Conservation (phyloP, 1,284 basidiomycete species). For the Leccinum ponderosum region DNA sequence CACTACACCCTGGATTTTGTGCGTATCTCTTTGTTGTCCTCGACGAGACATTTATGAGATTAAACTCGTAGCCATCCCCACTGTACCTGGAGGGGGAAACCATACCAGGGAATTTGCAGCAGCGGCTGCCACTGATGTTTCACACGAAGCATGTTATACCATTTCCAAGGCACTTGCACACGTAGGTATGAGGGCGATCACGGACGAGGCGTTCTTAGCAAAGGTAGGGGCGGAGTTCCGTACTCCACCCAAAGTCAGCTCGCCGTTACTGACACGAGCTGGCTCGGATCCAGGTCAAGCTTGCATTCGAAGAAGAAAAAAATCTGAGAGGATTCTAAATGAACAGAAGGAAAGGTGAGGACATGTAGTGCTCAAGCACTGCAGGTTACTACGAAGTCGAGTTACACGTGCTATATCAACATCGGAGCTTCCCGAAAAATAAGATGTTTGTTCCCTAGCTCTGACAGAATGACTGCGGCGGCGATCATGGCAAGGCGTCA, state of each 20-base stretch:
- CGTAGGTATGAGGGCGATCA: slow-evolving; percentile 54
- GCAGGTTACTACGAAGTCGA: not conserved
- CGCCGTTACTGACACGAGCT: not conserved
- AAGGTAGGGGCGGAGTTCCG: not conserved
- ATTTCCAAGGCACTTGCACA: slow-evolving; percentile 60
- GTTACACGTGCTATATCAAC: not conserved
- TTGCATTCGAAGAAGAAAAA: slow-evolving; percentile 28
- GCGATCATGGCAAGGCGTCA: not conserved
- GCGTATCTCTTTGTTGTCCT: not conserved
- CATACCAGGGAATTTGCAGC: slow-evolving; percentile 60
- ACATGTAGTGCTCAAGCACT: not conserved
- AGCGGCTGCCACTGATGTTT: slow-evolving; percentile 51
- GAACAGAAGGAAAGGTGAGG: not conserved
- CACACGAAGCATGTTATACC: slow-evolving; percentile 57
- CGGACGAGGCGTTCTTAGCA: slow-evolving; percentile 44
- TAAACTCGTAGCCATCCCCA: slow-evolving; percentile 45
- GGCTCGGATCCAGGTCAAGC: slow-evolving; percentile 24
- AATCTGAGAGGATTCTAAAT: slow-evolving; percentile 13
- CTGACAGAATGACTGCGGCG: not conserved
- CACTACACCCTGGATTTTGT: slow-evolving; percentile 50
- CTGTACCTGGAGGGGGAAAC: slow-evolving; percentile 57
- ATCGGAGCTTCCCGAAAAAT: not conserved
- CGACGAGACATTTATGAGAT: not conserved
- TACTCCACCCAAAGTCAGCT: not conserved
- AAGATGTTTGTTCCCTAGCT: not conserved